Conservation (phyloP, 2,329 filamentous ascomycete genomes). For the Nothophaeocryptopus gaeumannii region DNA sequence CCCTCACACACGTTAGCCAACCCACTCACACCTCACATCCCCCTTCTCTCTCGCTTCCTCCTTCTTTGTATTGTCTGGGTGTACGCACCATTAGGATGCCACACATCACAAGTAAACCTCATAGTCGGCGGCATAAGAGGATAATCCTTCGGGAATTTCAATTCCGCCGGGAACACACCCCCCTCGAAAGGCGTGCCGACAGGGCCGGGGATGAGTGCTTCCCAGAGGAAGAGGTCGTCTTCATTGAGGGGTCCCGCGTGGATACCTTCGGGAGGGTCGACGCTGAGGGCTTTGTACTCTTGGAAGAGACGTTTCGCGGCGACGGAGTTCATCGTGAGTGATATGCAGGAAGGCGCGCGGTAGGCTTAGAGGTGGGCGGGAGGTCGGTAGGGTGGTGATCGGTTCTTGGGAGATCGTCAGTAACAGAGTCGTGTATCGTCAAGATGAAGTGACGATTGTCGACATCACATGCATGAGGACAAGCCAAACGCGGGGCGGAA, state of each 20-base stretch:
- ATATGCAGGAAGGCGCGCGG: not conserved
- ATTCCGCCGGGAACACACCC: conserved; percentile 89
- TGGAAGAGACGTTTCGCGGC: conserved; percentile 79
- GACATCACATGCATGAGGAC: too few species aligned
- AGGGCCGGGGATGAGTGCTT: conserved; percentile 91
- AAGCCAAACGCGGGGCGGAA: too few species aligned
- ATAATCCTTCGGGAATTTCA: conserved; percentile 94
- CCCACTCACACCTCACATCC: not conserved
- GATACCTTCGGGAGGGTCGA: conserved; percentile 95
- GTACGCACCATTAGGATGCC: conserved; percentile 85
- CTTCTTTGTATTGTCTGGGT: not conserved
- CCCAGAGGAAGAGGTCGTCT: conserved; percentile 95
- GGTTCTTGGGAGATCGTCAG: too few species aligned
- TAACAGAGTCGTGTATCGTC: too few species aligned
- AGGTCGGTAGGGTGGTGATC: too few species aligned
- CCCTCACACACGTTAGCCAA: not conserved
- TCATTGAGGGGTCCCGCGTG: conserved; percentile 89
- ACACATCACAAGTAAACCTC: conserved; percentile 91
- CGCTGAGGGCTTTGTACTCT: conserved; percentile 92
- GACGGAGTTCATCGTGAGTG: conserved; percentile 40
- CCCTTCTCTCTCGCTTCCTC: not conserved
- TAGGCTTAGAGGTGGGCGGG: too few species aligned
- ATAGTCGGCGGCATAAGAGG: conserved; percentile 94
- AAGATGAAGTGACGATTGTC: too few species aligned
- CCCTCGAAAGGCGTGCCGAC: conserved; percentile 96